phyloP scores from a whole-genome alignment of 768 basidiomycete species.

The Lactarius sanguifluus region DNA sequence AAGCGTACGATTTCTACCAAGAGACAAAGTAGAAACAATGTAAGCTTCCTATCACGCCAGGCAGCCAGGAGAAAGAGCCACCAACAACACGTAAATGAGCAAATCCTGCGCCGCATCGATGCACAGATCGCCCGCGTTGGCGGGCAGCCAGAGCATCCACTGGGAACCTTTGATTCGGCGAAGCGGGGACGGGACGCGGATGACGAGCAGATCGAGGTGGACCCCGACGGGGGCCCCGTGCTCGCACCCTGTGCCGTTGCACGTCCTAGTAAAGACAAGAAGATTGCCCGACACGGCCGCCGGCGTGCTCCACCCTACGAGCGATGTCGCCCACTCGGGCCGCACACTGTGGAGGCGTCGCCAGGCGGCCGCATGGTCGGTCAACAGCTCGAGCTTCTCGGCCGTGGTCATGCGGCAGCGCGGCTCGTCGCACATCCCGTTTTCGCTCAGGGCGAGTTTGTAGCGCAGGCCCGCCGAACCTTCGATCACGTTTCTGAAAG shows the following conservation, averaged over 20 bases:
- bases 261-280: conserved; percentile 12
- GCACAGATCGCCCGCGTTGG: background rate
- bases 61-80: background rate
- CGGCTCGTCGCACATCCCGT: conserved; percentile 20
- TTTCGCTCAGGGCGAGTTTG: conserved; percentile 16
- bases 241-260: background rate
- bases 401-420: conserved; percentile 1
- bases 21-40: background rate
- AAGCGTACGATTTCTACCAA: conserved; percentile 8
- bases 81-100: conserved; percentile 18
- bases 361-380: conserved; percentile 8
- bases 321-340: background rate
- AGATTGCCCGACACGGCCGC: conserved; percentile 14
- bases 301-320: conserved; percentile 15
- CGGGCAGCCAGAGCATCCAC: conserved; percentile 11
- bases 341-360: background rate
- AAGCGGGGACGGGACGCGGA: conserved; percentile 13
- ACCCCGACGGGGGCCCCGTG: background rate
- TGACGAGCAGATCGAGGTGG: conserved; percentile 2
- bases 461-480: conserved; percentile 15
- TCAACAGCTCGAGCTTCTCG: conserved; percentile 14
- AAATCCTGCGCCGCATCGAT: conserved; percentile 22
- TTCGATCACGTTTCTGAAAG: conserved; percentile 9
- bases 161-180: conserved; percentile 15
- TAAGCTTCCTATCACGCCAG: background rate